A percentile compares a stretch with the other conserved stretches of the same genome.
Evolutionary conservation across 2,329 filamentous ascomycete species (phyloP).

Genomic region (Mollisiaceae sp.): DNA sequence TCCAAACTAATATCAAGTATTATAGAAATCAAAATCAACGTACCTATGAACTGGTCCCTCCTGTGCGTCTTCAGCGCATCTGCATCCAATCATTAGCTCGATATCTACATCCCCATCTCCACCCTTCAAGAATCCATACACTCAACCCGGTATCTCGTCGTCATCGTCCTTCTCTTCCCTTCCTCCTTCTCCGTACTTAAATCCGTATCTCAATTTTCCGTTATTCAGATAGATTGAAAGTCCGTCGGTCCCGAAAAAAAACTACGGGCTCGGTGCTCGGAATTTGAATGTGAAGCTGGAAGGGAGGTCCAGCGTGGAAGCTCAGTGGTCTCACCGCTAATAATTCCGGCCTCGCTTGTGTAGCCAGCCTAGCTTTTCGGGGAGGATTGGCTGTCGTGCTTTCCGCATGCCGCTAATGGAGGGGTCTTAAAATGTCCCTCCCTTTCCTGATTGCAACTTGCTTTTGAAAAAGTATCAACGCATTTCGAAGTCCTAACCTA

Average conservation of each 20-base stretch:
- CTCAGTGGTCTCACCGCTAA: slow-evolving; percentile 5
- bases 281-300: not conserved
- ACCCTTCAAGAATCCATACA: slow-evolving; percentile 54
- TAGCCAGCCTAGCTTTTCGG: not conserved
- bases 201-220: not conserved
- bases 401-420: not conserved
- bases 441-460: not conserved
- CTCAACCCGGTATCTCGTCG: slow-evolving; percentile 72
- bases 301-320: not conserved
- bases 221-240: not conserved
- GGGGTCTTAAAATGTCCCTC: not conserved
- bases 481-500: not conserved
- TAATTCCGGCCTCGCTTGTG: not conserved
- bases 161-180: slow-evolving; percentile 52
- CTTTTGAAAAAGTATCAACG: not conserved
- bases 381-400: not conserved
- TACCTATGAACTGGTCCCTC: slow-evolving; percentile 86
- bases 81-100: slow-evolving; percentile 39
- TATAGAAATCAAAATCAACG: slow-evolving; percentile 26
- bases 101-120: not conserved
- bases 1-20: not conserved
- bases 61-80: slow-evolving; percentile 82
- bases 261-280: not conserved
- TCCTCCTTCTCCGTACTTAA: not conserved
- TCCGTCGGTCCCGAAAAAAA: slow-evolving; percentile 1